phyloP scores from a whole-genome alignment of 805 yeast genomes.

The Kodamaea kaohsiungensis region DNA sequence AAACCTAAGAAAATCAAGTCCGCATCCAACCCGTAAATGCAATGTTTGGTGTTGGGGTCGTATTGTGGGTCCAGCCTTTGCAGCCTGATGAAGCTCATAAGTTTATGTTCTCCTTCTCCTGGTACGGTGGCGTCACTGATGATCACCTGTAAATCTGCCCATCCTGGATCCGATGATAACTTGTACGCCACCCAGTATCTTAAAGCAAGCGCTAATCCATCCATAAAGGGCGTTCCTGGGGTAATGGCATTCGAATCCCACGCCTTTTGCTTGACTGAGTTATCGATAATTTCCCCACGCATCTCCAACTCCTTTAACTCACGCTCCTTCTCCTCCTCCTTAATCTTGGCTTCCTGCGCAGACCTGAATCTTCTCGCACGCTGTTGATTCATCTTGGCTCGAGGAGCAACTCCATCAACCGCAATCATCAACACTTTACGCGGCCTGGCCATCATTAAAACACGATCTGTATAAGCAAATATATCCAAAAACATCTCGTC shows the following conservation, averaged over 20 bases:
- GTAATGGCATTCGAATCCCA: conserved; percentile 98
- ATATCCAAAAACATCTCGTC: conserved; percentile 96
- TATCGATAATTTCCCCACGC: conserved; percentile 76
- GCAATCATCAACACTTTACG: conserved; percentile 91
- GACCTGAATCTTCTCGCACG: conserved; percentile 90
- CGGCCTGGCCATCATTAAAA: conserved; percentile 91
- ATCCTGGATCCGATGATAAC: conserved; percentile 85
- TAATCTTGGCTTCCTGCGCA: conserved; percentile 85
- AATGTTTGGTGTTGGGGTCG: conserved; percentile 92
- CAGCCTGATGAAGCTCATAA: conserved; percentile 91
- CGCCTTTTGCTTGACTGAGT: conserved; percentile 68
- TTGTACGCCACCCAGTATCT: conserved; percentile 93
- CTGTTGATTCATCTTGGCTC: conserved; percentile 98
- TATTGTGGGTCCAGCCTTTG: conserved; percentile 86
- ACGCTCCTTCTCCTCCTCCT: conserved; percentile 66
- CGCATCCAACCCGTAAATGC: conserved; percentile 97
- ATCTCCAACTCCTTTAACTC: conserved; percentile 58
- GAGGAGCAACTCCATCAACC: conserved; percentile 98
- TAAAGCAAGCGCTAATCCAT: conserved; percentile 74
- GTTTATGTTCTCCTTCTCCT: conserved; percentile 99
- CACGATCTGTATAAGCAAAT: conserved; percentile 89
- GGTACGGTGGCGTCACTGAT: conserved; percentile 97
- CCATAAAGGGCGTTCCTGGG: conserved; percentile 99
- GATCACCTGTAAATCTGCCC: conserved; percentile 87
- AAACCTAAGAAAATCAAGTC: conserved; percentile 93